phyloP scores from a whole-genome alignment of 2,329 filamentous ascomycete genomes.

The Chaetothyriales sp. region DNA sequence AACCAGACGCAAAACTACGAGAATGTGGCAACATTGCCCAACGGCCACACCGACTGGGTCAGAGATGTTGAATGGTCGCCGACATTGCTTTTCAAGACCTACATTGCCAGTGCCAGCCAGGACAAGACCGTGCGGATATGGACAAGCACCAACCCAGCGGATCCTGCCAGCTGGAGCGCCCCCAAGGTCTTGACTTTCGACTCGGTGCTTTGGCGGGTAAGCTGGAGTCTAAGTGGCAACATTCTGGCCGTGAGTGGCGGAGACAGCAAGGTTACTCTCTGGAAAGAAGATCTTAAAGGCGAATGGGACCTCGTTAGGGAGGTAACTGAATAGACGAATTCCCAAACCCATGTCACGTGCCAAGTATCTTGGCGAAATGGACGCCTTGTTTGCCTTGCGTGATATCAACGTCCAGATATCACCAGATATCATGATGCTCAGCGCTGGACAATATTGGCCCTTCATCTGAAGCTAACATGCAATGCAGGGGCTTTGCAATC shows the following conservation, averaged over 20 bases:
- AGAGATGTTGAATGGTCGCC: conserved; percentile 95
- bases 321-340: conserved; percentile 59
- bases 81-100: conserved; percentile 84
- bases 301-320: conserved; percentile 97
- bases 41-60: conserved; percentile 89
- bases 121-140: conserved; percentile 97
- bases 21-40: conserved; percentile 41
- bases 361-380: not conserved
- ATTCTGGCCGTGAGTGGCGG: conserved; percentile 84
- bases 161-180: conserved; percentile 56
- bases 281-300: conserved; percentile 95
- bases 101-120: conserved; percentile 89
- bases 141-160: conserved; percentile 54
- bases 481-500: not conserved
- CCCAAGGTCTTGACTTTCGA: conserved; percentile 79
- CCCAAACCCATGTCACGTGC: not conserved
- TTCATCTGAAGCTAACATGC: not conserved
- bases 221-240: conserved; percentile 95
- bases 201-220: conserved; percentile 82
- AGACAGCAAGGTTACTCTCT: conserved; percentile 92
- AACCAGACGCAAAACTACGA: conserved; percentile 38
- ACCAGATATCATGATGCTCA: not conserved
- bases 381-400: not conserved
- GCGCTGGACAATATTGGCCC: not conserved
- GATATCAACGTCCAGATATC: too few species aligned